Conservation (phyloP, 306 rosid species). For the Casuarina glauca region DNA sequence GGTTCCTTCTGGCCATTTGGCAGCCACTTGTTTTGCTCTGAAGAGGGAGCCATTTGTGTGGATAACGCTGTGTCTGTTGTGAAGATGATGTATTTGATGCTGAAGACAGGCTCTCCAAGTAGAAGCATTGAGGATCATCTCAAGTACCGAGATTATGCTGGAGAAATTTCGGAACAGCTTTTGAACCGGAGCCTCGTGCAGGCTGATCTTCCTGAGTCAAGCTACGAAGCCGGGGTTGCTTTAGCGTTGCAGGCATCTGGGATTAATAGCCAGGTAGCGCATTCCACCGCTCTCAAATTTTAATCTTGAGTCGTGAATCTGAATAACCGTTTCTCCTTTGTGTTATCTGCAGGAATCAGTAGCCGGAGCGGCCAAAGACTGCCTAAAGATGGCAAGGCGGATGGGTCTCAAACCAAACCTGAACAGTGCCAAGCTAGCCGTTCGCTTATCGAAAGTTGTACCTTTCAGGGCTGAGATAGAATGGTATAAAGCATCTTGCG, state of each 20-base stretch:
- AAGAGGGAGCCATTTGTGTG: slow-evolving; percentile 70
- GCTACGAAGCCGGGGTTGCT: slow-evolving; percentile 77
- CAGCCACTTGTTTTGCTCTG: slow-evolving; percentile 62
- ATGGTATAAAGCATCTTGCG: slow-evolving; percentile 70
- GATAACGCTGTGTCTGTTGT: slow-evolving; percentile 56
- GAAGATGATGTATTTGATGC: slow-evolving; percentile 73
- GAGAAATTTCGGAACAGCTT: slow-evolving; percentile 36
- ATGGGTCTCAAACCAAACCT: slow-evolving; percentile 60
- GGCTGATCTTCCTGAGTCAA: slow-evolving; percentile 49
- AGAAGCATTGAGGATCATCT: slow-evolving; percentile 74
- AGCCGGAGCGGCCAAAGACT: slow-evolving; percentile 45
- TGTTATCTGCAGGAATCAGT: slow-evolving; percentile 51
- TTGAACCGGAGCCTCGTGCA: slow-evolving; percentile 39
- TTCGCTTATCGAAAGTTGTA: slow-evolving; percentile 48
- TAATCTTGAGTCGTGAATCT: not conserved
- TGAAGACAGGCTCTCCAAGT: slow-evolving; percentile 44
- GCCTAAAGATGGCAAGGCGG: slow-evolving; percentile 65
- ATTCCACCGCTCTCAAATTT: not conserved
- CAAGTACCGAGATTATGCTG: slow-evolving; percentile 68
- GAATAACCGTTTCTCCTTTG: slow-evolving; percentile 2
- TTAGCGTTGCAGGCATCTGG: slow-evolving; percentile 71
- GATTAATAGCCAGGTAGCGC: slow-evolving; percentile 56
- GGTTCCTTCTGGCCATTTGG: slow-evolving; percentile 71
- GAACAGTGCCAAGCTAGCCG: slow-evolving; percentile 57
- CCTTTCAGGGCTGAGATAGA: slow-evolving; percentile 83